Evolutionary conservation across 768 basidiomycete species (phyloP), one percentile per base, ranked within the genome.

Genomic region (Russula griseocarnosa): DNA sequence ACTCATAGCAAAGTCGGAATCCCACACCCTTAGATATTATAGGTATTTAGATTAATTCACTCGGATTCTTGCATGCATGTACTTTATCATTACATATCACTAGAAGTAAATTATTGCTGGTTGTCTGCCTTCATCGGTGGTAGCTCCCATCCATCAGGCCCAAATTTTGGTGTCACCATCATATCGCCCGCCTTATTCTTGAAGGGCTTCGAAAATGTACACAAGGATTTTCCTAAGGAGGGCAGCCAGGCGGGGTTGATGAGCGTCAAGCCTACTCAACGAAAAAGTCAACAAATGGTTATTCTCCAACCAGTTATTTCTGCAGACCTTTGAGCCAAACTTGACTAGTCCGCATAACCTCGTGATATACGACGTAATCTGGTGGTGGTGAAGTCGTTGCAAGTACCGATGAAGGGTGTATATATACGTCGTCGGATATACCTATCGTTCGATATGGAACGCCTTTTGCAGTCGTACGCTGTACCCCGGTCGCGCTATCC

Each of bases 161-260:
- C 93, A 73, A 94, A 98, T 58, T 82, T 84, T 0, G 96, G 96
- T 54, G 87, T 84, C 11, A 87, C 83, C 81, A 93, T 86, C 63
- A 86, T 76, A 11, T 81, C 76, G 8, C 93, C 88, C 1, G 79
- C 75, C 47, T 77, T 83, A 58, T 86, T 86, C 74, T 88, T 88
- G 28, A 84, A 73, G 1, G 92, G 90, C 74, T 94, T 94, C 8
- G 92, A 94, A 74, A 91, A 97, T 1, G 88, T 88, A 74, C 95
- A 98, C 26, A 98, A 75, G 0, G 87, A 78, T 58, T 83, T 87
- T 11, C 90, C 95, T 9, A 98, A 80, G 0, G 81, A 80, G 2
- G 92, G 80, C 40, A 99, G 76, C 97, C 97, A 99, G 10, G 83
- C 81, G 1, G 93, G 83, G 73, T 98, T 95, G 66, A 98, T 79